Conservation (phyloP, 176 grass and related monocot genomes). For the Cenchrus purpureus region DNA sequence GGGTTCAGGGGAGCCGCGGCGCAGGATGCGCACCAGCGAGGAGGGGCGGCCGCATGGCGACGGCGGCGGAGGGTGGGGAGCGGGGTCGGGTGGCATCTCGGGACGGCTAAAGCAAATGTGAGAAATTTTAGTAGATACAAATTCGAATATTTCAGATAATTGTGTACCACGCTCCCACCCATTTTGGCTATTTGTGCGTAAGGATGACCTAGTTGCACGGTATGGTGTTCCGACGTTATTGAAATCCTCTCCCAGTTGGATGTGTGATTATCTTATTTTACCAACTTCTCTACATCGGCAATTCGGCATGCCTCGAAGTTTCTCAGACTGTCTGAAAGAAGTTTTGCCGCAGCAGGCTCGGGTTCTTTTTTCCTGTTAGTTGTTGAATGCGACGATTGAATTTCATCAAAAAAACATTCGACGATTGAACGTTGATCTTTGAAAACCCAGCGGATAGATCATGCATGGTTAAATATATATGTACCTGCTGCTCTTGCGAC, state of each 20-base stretch:
- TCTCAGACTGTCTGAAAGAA: neutral
- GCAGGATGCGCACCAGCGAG: too few relatives aligned
- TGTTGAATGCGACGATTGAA: conserved; percentile 9
- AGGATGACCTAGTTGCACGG: neutral
- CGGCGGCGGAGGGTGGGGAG: too few relatives aligned
- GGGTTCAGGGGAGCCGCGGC: too few relatives aligned
- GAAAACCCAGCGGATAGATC: neutral
- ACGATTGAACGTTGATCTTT: conserved; percentile 8
- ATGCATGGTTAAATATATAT: too few relatives aligned
- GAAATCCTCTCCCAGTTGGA: neutral
- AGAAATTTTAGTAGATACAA: too few relatives aligned
- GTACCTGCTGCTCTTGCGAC: neutral
- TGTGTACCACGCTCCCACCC: too few relatives aligned
- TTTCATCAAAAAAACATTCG: neutral
- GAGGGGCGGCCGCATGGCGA: too few relatives aligned
- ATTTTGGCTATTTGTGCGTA: too few relatives aligned
- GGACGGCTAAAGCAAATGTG: too few relatives aligned
- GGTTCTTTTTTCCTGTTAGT: neutral
- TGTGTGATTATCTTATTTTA: neutral
- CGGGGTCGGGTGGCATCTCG: too few relatives aligned
- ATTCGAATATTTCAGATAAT: too few relatives aligned
- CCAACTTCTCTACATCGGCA: neutral
- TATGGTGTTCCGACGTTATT: too few relatives aligned
- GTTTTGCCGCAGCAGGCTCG: neutral
- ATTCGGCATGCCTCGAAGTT: neutral